A percentile compares a stretch with the other conserved stretches of the same genome.
Evolutionary conservation across 2,329 filamentous ascomycete genomes (phyloP).

Genomic region (Macrophomina pseudophaseolina): DNA sequence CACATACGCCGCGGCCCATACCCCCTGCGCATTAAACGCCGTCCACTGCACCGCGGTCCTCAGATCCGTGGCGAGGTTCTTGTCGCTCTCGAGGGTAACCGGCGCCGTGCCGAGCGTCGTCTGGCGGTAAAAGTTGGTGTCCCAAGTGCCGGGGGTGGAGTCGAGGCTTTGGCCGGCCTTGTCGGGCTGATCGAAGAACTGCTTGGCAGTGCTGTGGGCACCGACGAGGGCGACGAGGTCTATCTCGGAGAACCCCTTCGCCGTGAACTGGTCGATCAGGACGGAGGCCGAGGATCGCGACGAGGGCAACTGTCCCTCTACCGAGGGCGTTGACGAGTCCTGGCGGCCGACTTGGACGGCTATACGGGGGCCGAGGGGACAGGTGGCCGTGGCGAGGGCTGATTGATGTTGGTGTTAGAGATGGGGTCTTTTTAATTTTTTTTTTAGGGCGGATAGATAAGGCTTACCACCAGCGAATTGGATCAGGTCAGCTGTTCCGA

Average conservation of each 20-base stretch:
- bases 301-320: slow-evolving; percentile 53
- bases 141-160: slow-evolving; percentile 57
- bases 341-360: slow-evolving; percentile 56
- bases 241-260: slow-evolving; percentile 56
- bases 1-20: slow-evolving; percentile 41
- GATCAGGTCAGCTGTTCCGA: slow-evolving; percentile 61
- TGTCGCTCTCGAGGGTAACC: slow-evolving; percentile 29
- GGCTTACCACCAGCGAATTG: slow-evolving; percentile 51
- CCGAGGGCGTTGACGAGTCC: slow-evolving; percentile 50
- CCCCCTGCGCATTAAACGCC: slow-evolving; percentile 34
- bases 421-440: no score
- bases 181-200: slow-evolving; percentile 51
- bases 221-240: slow-evolving; percentile 62
- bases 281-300: slow-evolving; percentile 47
- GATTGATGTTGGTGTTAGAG: slow-evolving; percentile 28
- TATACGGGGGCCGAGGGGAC: slow-evolving; percentile 59
- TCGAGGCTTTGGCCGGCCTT: slow-evolving; percentile 52
- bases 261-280: slow-evolving; percentile 54
- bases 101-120: slow-evolving; percentile 37
- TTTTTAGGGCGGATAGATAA: neutral
- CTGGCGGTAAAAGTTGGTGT: slow-evolving; percentile 55
- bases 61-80: slow-evolving; percentile 38
- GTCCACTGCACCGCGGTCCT: slow-evolving; percentile 32
- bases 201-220: slow-evolving; percentile 57
- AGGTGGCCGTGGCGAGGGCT: slow-evolving; percentile 55